Base-by-base conservation (phyloP, 2,329 filamentous ascomycete genomes). In the Lasiodiplodia gonubiensis region DNA sequence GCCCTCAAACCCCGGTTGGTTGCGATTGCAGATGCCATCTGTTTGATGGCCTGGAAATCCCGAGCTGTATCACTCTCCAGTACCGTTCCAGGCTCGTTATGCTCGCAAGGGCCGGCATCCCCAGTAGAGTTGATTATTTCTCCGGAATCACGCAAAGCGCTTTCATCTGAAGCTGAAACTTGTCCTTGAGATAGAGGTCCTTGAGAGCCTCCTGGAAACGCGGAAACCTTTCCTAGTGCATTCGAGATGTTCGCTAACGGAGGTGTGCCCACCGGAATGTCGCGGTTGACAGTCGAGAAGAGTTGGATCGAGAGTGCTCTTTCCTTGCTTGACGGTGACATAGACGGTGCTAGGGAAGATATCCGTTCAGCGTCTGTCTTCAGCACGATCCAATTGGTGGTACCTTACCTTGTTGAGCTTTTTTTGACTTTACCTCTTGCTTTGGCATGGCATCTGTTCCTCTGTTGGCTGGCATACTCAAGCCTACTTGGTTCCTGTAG, bases 1-100 rank as follows among this genome's bases (percentile, higher is more conserved):
- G 71, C 66, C 39, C 78, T 71, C 33, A 81, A 66, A n/a, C 77
- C 78, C 55, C 75, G 75, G 54, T 76, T 76, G 10, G 70, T 69
- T 59, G 79, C 79, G 39, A 80, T 49, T 33, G 46, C 30, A 30
- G 57, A 55, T 27, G 66, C 66, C 33, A 68, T 63, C 7, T 42
- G 35, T 39, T 42, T 68, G 25, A 68, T 64, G n/a, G 49, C 51
- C 16, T 48, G 49, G 30, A 64, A 51, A 37, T 68, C 66, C 25
- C 37, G 33, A 46, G 35, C 64, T 16, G 16, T 48, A 37, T 60
- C 52, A 10, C 6, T 52, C 25, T 18, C 23, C 21, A 11, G 16
- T 11, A 37, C 42, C 33, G 54, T 49, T 30, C 27, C 39, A 25
- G 33, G n/a, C 6, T 51, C 25, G 8, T 52, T 46, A 6, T 52